phyloP scores from a whole-genome alignment of 805 yeast species.

The Wickerhamomyces bisporus region DNA sequence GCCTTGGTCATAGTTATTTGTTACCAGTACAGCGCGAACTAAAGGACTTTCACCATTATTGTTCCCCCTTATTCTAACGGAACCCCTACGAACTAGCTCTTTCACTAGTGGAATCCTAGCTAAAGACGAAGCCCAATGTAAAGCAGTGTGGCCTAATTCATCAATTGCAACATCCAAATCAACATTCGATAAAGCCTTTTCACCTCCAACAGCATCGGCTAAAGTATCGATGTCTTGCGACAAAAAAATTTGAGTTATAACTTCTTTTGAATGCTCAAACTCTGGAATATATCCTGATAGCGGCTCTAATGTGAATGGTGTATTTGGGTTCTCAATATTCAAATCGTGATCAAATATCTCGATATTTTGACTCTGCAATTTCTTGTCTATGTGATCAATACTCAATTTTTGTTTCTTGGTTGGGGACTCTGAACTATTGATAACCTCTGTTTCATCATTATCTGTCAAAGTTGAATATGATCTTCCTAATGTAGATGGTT shows the following conservation, averaged over 20 bases:
- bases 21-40: conserved; percentile 77
- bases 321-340: conserved; percentile 35
- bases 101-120: conserved; percentile 70
- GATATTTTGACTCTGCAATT: conserved; percentile 10
- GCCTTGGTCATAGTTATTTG: conserved; percentile 74
- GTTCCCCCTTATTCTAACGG: conserved; percentile 71
- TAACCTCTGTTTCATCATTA: conserved; percentile 22
- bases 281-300: conserved; percentile 26
- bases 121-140: conserved; percentile 94
- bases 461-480: conserved; percentile 29
- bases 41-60: conserved; percentile 84
- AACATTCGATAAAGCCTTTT: conserved; percentile 28
- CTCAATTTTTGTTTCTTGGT: conserved; percentile 28
- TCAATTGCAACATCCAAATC: conserved; percentile 85
- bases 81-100: conserved; percentile 61
- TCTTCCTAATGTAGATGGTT: conserved; percentile 20
- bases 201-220: conserved; percentile 27
- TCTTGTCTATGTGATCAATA: not conserved
- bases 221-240: conserved; percentile 32
- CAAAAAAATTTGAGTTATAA: conserved; percentile 47
- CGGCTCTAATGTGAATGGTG: conserved; percentile 47
- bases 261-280: conserved; percentile 35
- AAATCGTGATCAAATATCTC: conserved; percentile 34
- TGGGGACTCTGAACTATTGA: conserved; percentile 29
- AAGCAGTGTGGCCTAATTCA: conserved; percentile 86